Evolutionary conservation across 441 rosid genomes (phyloP).

Genomic region (Jatropha podagrica): DNA sequence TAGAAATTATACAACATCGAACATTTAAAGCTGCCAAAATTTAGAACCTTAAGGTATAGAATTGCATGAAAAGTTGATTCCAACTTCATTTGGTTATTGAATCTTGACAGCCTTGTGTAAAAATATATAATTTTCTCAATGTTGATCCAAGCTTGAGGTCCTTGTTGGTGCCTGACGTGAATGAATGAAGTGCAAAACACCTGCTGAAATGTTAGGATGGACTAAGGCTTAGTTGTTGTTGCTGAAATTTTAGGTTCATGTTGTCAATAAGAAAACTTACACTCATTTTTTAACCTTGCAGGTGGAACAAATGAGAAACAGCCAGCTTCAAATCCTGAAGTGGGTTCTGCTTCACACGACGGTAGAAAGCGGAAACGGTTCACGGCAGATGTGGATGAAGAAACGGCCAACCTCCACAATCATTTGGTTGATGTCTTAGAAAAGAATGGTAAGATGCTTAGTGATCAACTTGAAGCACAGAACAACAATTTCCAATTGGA

Average conservation of each 20-base stretch:
- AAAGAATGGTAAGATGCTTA: slow-evolving; percentile 78
- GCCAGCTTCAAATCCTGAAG: slow-evolving; percentile 41
- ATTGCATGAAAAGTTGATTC: not conserved
- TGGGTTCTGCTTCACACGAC: slow-evolving; percentile 63
- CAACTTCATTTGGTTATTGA: not conserved
- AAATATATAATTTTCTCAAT: not conserved
- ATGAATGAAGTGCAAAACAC: too few species aligned
- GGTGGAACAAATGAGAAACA: slow-evolving; percentile 55
- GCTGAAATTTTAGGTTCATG: not conserved
- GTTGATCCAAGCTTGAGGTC: slow-evolving; percentile 6
- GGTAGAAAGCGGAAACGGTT: slow-evolving; percentile 65
- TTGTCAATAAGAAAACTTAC: not conserved
- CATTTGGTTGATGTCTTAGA: slow-evolving; percentile 72
- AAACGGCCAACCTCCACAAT: slow-evolving; percentile 34
- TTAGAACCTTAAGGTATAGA: not conserved
- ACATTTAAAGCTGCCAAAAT: not conserved
- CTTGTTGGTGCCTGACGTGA: too few species aligned
- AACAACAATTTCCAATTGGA: slow-evolving; percentile 70
- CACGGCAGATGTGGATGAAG: slow-evolving; percentile 47
- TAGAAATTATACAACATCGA: not conserved
- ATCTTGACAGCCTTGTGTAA: not conserved
- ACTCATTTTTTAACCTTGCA: slow-evolving; percentile 18
- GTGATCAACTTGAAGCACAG: slow-evolving; percentile 89
- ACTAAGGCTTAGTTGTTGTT: not conserved
- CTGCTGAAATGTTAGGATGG: too few species aligned